Evolutionary conservation across 352 stramenopile species (phyloP), one percentile per base, ranked within the genome.

Genomic region (Globisporangium lucens): DNA sequence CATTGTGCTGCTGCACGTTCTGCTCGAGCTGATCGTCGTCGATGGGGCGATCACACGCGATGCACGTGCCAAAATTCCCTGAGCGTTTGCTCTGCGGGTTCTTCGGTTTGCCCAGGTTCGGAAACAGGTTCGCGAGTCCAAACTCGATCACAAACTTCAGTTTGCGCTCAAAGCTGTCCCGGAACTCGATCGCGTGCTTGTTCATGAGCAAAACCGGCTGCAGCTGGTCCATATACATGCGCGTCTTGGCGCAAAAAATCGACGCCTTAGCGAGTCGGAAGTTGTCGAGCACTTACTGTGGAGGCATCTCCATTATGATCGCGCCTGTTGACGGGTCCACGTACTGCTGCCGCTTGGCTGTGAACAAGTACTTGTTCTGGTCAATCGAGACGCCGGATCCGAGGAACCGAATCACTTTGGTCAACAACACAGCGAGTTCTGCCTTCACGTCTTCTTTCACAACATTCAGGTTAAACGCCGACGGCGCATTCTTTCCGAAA

Each of bases 341-440:
- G n/a, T 41, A 63, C n/a, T 80, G 72, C 22, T 61, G 29, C 13
- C 74, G 67, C 35, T 71, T 82, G 0, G 61, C 70, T 7, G 71
- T 70, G 3, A 90, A 55, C 61, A 90, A 69, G 57, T 86, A 90
- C 33, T 82, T 82, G 69, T 87, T 90, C 59, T 89, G 78, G 36
- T 90, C 82, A 43, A 90, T 86, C 6, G 77, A 69, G 1, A 90
- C 80, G 0, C 79, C 73, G 0, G 82, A 78, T 5, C 79, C 80
- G 3, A 90, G 66, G 62, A 90, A 90, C 2, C 80, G 82, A 7
- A 88, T 74, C 41, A 86, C 66, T 46, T 87, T 88, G 12, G 79
- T 71, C 6, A 90, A 58, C 38, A 88, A 60, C 52, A 87, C 61
- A 1, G 82, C 82, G 17, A 90, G 49, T 6, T 78, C 80, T 0